Percentiles rank a stretch among this genome's conserved stretches.
Evolutionary conservation across 805 yeast species (phyloP).

Genomic region (Clavispora vitiphila): DNA sequence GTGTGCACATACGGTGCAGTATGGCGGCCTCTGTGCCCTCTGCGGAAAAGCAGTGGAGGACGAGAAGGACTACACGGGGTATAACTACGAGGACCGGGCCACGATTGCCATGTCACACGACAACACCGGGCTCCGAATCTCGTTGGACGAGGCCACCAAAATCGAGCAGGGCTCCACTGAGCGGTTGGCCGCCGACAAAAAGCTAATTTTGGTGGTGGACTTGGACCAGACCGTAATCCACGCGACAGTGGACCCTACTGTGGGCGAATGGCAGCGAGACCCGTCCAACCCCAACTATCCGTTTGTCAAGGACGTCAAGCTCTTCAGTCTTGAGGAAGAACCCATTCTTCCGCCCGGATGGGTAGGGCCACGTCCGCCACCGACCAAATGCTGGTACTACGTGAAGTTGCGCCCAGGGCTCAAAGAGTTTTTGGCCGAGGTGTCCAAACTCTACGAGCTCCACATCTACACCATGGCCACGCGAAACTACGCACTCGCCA

Average conservation of each 20-base stretch:
- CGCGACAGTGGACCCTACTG: conserved; percentile 96
- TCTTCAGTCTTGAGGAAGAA: conserved; percentile 77
- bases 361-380: conserved; percentile 56
- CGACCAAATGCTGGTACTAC: conserved; percentile 76
- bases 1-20: conserved; percentile 89
- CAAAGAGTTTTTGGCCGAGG: conserved; percentile 59
- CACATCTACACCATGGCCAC: conserved; percentile 99
- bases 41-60: conserved; percentile 78
- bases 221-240: conserved; percentile 96
- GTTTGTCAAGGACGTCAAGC: conserved; percentile 74
- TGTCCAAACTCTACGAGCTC: conserved; percentile 70
- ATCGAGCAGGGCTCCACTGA: conserved; percentile 67
- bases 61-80: conserved; percentile 71
- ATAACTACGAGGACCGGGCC: conserved; percentile 64
- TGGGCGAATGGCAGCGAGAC: conserved; percentile 92
- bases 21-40: conserved; percentile 89
- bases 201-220: conserved; percentile 88
- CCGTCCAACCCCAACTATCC: conserved; percentile 79
- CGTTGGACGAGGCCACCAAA: conserved; percentile 79
- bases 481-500: conserved; percentile 82
- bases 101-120: conserved; percentile 89
- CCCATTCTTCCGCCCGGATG: conserved; percentile 52
- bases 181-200: conserved; percentile 55
- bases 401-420: conserved; percentile 91
- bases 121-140: conserved; percentile 75